These are phyloP conservation scores for Colletotrichum liaoningense DNA, from an alignment of 2,329 filamentous ascomycete genomes.

Conservation along the genomic window DNA sequence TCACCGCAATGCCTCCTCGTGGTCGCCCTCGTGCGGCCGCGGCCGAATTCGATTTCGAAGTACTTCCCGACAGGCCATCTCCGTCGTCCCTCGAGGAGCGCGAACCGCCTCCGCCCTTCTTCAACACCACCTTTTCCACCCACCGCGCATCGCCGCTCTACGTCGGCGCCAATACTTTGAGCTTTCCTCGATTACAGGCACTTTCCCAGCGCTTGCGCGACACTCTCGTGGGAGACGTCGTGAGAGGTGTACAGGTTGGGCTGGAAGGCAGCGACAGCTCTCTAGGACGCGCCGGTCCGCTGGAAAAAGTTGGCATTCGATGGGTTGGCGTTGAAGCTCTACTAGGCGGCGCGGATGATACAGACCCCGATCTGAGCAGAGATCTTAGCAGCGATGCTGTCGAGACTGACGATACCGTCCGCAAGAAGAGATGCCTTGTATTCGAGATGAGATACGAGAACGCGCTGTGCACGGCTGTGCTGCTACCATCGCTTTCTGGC, in stretches of 20 bases:
- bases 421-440: conserved; percentile 48
- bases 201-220: conserved; percentile 64
- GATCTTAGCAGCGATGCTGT: conserved; percentile 20
- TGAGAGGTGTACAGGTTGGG: conserved; percentile 69
- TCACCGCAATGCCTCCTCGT: conserved; percentile 13
- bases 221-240: conserved; percentile 66
- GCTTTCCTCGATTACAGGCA: conserved; percentile 49
- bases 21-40: conserved; percentile 16
- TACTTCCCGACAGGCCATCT: neutral
- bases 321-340: conserved; percentile 53
- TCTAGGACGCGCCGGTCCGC: conserved; percentile 52
- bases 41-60: conserved; percentile 5
- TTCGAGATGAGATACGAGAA: conserved; percentile 66
- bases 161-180: conserved; percentile 54
- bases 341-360: conserved; percentile 42
- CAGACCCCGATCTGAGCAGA: conserved; percentile 12
- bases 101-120: conserved; percentile 56
- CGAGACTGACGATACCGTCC: neutral
- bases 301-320: conserved; percentile 60
- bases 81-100: conserved; percentile 32
- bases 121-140: conserved; percentile 69
- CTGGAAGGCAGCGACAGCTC: conserved; percentile 52
- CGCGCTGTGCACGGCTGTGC: conserved; percentile 60
- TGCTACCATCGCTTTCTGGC: conserved; percentile 53
- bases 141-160: conserved; percentile 67